phyloP scores from a whole-genome alignment of 2,329 filamentous ascomycete genomes.

The Fusarium stilboides region DNA sequence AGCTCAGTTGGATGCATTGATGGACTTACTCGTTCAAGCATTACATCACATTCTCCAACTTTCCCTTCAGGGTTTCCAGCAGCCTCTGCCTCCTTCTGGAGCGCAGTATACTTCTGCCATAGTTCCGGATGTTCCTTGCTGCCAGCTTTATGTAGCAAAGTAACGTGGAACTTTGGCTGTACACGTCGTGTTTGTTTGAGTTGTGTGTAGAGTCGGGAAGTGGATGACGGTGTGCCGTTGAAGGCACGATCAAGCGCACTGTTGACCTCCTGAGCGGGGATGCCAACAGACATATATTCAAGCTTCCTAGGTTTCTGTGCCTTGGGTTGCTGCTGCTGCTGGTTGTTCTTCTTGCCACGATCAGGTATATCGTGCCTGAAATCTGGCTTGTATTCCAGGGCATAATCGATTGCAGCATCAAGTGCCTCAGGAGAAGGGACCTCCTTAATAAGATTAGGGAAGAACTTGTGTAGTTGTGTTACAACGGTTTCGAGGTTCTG shows the following conservation, averaged over 20 bases:
- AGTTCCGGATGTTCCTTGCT: conserved; percentile 74
- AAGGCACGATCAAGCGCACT: conserved; percentile 80
- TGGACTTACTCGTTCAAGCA: conserved; percentile 70
- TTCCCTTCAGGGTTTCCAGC: conserved; percentile 48
- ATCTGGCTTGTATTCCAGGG: conserved; percentile 83
- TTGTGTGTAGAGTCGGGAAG: conserved; percentile 76
- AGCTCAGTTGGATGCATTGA: not conserved
- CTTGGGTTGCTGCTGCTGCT: conserved; percentile 50
- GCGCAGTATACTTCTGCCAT: conserved; percentile 80
- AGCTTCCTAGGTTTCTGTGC: conserved; percentile 58
- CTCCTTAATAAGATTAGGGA: conserved; percentile 80
- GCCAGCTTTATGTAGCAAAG: conserved; percentile 85
- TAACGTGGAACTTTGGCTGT: conserved; percentile 92
- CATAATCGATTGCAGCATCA: conserved; percentile 82
- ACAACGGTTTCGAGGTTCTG: conserved; percentile 88
- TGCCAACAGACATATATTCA: conserved; percentile 70
- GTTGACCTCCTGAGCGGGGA: conserved; percentile 61
- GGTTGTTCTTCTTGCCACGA: conserved; percentile 59
- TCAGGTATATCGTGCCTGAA: conserved; percentile 82
- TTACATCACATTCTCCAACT: conserved; percentile 75
- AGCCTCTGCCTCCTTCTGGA: conserved; percentile 66
- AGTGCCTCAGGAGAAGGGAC: conserved; percentile 82
- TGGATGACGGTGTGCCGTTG: conserved; percentile 63
- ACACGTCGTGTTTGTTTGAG: conserved; percentile 82
- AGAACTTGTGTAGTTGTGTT: conserved; percentile 78